Evolutionary conservation across 1,284 basidiomycete species (phyloP).

Genomic region (Tilletia indica): DNA sequence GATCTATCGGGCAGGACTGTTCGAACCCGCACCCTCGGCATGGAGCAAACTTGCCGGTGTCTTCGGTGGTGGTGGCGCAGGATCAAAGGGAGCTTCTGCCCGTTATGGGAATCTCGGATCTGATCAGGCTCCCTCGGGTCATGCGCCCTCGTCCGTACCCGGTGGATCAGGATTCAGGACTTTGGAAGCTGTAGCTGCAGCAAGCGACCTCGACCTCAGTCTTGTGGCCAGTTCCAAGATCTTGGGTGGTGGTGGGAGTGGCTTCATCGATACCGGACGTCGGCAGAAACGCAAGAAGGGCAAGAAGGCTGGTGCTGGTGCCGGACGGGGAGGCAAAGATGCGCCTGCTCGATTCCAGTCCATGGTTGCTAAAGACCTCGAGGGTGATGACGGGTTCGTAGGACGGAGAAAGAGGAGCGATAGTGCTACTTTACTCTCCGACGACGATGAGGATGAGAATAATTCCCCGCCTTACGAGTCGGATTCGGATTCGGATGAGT

Average conservation of each 20-base stretch:
- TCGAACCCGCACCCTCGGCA: constrained; percentile 36
- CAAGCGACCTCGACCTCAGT: constrained; percentile 21
- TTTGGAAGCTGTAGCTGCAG: constrained; percentile 18
- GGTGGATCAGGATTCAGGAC: background rate
- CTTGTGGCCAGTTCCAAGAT: constrained; percentile 30
- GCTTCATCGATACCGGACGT: background rate
- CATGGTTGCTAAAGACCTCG: constrained; percentile 24
- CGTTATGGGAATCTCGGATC: constrained; percentile 30
- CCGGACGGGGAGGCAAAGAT: constrained; percentile 21
- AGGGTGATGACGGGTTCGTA: constrained; percentile 27
- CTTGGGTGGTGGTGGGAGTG: constrained; percentile 6
- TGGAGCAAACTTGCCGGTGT: constrained; percentile 33
- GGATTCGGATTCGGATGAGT: constrained; percentile 15
- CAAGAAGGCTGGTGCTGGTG: constrained; percentile 20
- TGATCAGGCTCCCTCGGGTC: background rate
- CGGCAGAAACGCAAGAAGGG: constrained; percentile 20
- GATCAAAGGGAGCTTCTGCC: constrained; percentile 24
- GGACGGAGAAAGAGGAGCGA: constrained; percentile 20
- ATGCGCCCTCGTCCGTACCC: background rate
- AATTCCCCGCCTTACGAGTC: constrained; percentile 3
- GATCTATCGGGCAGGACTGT: constrained; percentile 34
- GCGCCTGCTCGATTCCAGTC: constrained; percentile 38
- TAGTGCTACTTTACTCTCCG: constrained; percentile 19
- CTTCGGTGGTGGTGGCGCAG: constrained; percentile 18
- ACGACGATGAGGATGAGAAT: constrained; percentile 35